phyloP scores from a whole-genome alignment of 2,329 filamentous ascomycete genomes.

The Ophiostoma sp. region DNA sequence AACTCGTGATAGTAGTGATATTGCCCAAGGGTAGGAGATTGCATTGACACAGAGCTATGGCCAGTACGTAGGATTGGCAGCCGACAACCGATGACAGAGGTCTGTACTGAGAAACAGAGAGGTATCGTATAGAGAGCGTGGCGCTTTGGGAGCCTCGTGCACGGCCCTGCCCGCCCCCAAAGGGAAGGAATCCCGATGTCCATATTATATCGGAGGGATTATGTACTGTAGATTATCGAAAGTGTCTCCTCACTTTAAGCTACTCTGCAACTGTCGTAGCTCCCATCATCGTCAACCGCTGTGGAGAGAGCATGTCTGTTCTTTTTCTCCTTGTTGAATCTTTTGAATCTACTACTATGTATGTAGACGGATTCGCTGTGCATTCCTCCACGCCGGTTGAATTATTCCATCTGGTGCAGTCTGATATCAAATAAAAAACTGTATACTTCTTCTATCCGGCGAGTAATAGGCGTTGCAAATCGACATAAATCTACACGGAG shows the following conservation, averaged over 20 bases:
- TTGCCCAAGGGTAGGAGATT: not conserved
- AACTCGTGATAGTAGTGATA: not conserved
- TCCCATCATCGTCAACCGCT: not conserved
- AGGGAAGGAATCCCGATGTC: conserved; percentile 5
- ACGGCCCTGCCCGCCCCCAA: conserved; percentile 1
- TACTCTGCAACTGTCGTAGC: not conserved
- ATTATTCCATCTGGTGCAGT: not conserved
- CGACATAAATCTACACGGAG: not conserved
- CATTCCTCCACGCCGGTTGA: not conserved
- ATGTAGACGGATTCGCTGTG: no score
- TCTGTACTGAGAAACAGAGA: not conserved
- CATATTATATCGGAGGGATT: not conserved
- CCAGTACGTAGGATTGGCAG: not conserved
- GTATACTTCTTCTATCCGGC: not conserved
- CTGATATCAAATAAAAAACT: not conserved
- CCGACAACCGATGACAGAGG: not conserved
- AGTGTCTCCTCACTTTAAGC: not conserved
- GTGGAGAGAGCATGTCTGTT: not conserved
- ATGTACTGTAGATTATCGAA: not conserved
- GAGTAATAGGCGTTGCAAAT: not conserved
- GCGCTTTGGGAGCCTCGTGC: not conserved
- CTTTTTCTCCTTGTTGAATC: not conserved
- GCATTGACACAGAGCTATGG: not conserved
- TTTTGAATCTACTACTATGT: not conserved
- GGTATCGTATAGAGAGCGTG: not conserved